These are phyloP conservation scores for Tephrocybe sp. DNA, from an alignment of 768 basidiomycete genomes.

Conservation along the genomic window DNA sequence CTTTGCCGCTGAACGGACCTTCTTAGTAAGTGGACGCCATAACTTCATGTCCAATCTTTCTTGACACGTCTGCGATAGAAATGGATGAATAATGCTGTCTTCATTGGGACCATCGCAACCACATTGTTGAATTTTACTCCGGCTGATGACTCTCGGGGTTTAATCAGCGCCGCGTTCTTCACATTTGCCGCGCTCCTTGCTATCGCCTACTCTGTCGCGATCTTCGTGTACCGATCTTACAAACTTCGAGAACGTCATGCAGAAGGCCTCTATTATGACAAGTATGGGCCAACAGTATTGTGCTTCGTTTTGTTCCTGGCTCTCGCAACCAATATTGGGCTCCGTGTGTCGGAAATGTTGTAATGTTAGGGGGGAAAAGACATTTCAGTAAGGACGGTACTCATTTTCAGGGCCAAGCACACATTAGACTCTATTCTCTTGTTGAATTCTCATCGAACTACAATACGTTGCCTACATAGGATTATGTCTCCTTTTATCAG, in stretches of 20 bases:
- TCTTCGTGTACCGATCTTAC: constrained; percentile 75
- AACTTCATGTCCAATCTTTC: background rate
- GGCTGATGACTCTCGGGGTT: constrained; percentile 67
- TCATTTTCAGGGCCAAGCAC: too few species aligned
- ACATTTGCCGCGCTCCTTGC: constrained; percentile 86
- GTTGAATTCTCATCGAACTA: too few species aligned
- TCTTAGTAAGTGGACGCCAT: constrained; percentile 60
- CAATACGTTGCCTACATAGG: too few species aligned
- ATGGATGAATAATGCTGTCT: constrained; percentile 86
- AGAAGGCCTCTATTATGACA: constrained; percentile 85
- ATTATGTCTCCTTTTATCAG: too few species aligned
- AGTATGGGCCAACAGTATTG: constrained; percentile 78
- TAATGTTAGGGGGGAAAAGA: background rate
- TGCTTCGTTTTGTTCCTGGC: constrained; percentile 69
- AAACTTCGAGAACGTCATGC: constrained; percentile 69
- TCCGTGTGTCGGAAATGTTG: constrained; percentile 59
- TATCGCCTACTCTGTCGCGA: constrained; percentile 80
- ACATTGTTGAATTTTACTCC: constrained; percentile 84
- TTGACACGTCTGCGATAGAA: constrained; percentile 44
- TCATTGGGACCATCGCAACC: constrained; percentile 87
- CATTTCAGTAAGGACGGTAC: too few species aligned
- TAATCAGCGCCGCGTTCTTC: constrained; percentile 87
- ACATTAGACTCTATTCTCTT: too few species aligned
- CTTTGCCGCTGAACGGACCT: constrained; percentile 94
- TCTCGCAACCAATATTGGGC: constrained; percentile 69